A percentile compares a stretch with the other conserved stretches of the same genome.
Evolutionary conservation across 108 stramenopile species (phyloP).

Genomic region (Cyclotella choctawhatcheeana): DNA sequence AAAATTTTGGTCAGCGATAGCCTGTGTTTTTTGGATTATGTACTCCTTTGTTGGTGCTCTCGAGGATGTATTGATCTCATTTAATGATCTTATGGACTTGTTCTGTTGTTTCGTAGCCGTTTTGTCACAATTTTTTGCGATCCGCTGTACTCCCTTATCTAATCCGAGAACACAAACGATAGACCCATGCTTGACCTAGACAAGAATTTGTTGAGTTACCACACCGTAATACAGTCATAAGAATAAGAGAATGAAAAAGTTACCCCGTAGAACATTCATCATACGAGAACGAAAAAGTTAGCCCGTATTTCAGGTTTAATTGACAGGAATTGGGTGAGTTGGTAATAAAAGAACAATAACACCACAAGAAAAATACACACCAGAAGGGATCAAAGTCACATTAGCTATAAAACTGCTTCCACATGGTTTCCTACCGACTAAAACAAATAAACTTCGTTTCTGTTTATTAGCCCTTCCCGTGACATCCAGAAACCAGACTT

Average conservation of each 20-base stretch:
- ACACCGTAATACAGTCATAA: no score
- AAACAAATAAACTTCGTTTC: background rate
- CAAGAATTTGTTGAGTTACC: no score
- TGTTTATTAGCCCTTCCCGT: background rate
- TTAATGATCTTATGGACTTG: background rate
- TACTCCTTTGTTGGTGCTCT: background rate
- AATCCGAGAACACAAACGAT: no score
- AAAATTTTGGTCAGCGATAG: conserved; percentile 4
- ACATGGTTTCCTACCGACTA: background rate
- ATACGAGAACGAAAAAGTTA: no score
- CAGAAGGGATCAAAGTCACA: background rate
- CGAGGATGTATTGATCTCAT: background rate
- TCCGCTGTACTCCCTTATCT: background rate
- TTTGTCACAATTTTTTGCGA: background rate
- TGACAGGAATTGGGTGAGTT: no score
- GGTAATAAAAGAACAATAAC: no score
- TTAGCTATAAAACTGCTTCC: background rate
- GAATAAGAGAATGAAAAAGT: no score
- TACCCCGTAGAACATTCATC: no score
- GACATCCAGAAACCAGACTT: background rate
- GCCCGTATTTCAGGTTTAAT: no score
- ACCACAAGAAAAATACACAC: background rate
- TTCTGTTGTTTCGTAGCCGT: background rate
- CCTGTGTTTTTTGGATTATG: background rate
- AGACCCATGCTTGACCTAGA: no score